Base-by-base conservation (phyloP, 257 asterid genomes). In the Fraxinus pennsylvanica region DNA sequence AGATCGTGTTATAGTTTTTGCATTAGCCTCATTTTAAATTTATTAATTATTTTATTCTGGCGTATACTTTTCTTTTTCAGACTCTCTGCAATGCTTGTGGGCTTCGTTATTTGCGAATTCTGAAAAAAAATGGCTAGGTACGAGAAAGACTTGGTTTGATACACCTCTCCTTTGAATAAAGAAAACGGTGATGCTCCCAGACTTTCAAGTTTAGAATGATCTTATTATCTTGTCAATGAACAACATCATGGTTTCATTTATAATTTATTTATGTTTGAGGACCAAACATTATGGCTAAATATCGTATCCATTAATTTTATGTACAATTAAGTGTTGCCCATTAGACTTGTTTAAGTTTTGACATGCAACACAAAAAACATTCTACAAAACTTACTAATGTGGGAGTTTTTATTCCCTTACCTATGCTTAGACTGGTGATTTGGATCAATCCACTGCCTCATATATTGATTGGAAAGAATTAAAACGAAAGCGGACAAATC, bases 51-150 rank as follows among this genome's bases (percentile, higher is more conserved):
- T 25, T 3, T 35, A 14, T 10, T 15, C 39, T 35, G 14, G 9
- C 9, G 30, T 22, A 3, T n/a, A 21, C 32, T n/a, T 36, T 15
- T 36, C 2, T 21, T 33, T 19, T 50, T 4, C 67, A 76, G 80
- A 66, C 80, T 45, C 47, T 76, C 3, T 76, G 80, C 67, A 67
- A 76, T 68, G 80, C 74, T 43, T 76, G 80, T 41, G 80, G 74
- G 29, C 74, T 76, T 4, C 47, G 80, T 1, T 30, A 67, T 17
- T 6, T 35, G 2, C 65, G 74, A 6, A 29, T 1, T 17, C 12
- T 10, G 17, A 45, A 68, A 29, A 66, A 19, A 45, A 17, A 3
- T 0, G 22, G 21, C 9, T 45, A 57, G 1, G 39, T 21, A 73
- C 15, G 3, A 25, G n/a, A 3, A 21, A 29, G 29, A 22, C 7